phyloP scores from a whole-genome alignment of 345 rosid species.

The Punica granatum region DNA sequence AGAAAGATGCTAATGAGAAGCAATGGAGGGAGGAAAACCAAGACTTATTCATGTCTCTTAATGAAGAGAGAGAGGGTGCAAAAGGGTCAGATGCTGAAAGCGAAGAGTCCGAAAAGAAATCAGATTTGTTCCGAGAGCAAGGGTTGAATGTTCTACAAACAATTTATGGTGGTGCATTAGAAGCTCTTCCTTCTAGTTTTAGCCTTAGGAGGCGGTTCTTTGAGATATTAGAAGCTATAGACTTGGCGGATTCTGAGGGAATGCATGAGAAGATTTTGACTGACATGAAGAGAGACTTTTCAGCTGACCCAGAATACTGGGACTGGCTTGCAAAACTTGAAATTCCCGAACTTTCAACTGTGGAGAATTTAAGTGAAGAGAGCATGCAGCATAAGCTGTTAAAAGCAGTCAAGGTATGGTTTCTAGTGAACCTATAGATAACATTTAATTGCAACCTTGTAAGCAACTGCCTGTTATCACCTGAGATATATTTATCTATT shows the following conservation, averaged over 20 bases:
- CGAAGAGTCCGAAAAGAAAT: constrained; percentile 33
- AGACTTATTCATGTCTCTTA: constrained; percentile 65
- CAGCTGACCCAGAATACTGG: constrained; percentile 62
- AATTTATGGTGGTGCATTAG: constrained; percentile 59
- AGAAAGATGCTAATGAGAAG: constrained; percentile 26
- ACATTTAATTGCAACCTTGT: neutral
- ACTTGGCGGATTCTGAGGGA: constrained; percentile 57
- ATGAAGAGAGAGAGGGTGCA: constrained; percentile 24
- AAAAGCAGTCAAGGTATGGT: constrained; percentile 63
- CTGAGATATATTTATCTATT: neutral
- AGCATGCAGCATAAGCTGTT: constrained; percentile 26
- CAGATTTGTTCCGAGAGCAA: constrained; percentile 53
- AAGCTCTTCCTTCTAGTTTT: constrained; percentile 65
- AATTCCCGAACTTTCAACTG: constrained; percentile 25
- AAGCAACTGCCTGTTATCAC: neutral
- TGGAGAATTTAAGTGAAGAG: constrained; percentile 19
- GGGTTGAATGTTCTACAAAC: constrained; percentile 55
- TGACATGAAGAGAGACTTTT: constrained; percentile 78
- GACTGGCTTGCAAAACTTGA: constrained; percentile 85
- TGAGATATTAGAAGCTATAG: constrained; percentile 65
- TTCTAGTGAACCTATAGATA: neutral
- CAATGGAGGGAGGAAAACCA: constrained; percentile 63
- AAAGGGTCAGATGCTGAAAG: constrained; percentile 29
- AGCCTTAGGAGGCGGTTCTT: constrained; percentile 60
- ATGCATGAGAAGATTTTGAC: constrained; percentile 46